A percentile compares a stretch with the other conserved stretches of the same genome.
Conservation (phyloP, 768 basidiomycete species). For the Amanita fuliginea region DNA sequence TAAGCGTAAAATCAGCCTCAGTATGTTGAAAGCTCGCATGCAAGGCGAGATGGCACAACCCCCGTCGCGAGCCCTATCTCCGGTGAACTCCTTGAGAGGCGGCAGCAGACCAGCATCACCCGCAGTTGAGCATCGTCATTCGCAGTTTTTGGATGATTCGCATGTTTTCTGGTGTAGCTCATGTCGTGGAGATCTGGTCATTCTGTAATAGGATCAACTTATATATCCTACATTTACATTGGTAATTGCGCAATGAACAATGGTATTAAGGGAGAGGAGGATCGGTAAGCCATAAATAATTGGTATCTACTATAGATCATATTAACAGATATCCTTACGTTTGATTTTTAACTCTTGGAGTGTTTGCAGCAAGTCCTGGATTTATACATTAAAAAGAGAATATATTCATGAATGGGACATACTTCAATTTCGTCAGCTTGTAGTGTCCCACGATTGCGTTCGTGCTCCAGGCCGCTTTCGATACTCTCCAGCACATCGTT, state of each 20-base stretch:
- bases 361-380: constrained; percentile 43
- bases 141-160: constrained; percentile 79
- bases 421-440: constrained; percentile 66
- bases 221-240: constrained; percentile 11
- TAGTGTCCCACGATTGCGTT: constrained; percentile 51
- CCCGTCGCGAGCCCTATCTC: constrained; percentile 41
- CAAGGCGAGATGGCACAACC: constrained; percentile 57
- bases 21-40: constrained; percentile 87
- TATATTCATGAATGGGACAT: constrained; percentile 14
- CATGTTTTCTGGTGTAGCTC: constrained; percentile 87
- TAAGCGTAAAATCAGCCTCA: constrained; percentile 73
- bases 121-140: constrained; percentile 25
- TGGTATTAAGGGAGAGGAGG: constrained; percentile 8
- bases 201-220: constrained; percentile 32
- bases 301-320: neutral
- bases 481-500: constrained; percentile 73
- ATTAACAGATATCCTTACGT: constrained; percentile 23
- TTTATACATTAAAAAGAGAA: constrained; percentile 2
- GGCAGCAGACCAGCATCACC: constrained; percentile 17
- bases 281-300: neutral
- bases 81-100: constrained; percentile 31
- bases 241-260: constrained; percentile 19
- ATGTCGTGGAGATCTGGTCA: constrained; percentile 73
- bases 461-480: constrained; percentile 63
- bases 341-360: constrained; percentile 45